Conservation (phyloP, 1,284 basidiomycete species). For the Tausonia pullulans region DNA sequence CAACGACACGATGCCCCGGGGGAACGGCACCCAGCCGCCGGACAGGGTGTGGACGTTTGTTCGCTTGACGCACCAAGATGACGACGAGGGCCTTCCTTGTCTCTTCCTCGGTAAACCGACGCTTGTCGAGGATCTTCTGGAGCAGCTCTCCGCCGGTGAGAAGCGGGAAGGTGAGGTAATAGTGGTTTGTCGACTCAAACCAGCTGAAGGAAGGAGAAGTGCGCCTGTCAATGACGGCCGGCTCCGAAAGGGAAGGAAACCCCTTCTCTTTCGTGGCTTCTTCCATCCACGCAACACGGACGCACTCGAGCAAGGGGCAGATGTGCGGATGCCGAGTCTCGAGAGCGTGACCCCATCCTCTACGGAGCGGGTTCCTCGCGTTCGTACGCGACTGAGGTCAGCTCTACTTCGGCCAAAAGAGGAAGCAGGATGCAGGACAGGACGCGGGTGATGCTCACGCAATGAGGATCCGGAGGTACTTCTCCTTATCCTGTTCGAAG, state of each 20-base stretch:
- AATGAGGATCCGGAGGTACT: conserved; percentile 10
- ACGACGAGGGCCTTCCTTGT: conserved; percentile 2
- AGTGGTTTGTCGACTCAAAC: conserved; percentile 15
- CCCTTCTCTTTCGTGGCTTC: background rate
- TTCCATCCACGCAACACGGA: background rate
- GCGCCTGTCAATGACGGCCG: background rate
- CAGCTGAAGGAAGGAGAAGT: conserved; percentile 1
- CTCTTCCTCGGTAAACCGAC: conserved; percentile 15
- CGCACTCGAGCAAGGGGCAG: conserved; percentile 12
- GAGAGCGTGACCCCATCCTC: conserved; percentile 13
- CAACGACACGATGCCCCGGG: background rate
- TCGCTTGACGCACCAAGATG: conserved; percentile 2
- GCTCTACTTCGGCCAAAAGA: background rate
- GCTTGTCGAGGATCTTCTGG: conserved; percentile 16
- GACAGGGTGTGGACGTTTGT: background rate
- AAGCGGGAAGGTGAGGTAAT: conserved; percentile 16
- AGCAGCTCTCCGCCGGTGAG: conserved; percentile 13
- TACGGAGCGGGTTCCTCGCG: too few relatives aligned
- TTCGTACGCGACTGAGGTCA: too few relatives aligned
- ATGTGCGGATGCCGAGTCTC: conserved; percentile 14
- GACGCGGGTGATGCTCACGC: background rate
- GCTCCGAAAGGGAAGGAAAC: background rate
- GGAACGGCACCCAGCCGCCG: background rate
- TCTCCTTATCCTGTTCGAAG: conserved; percentile 11
- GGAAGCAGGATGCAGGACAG: background rate